Evolutionary conservation across 306 rosid genomes (phyloP), one percentile per base, ranked within the genome.

Genomic region (Lathyrus tuberosus): DNA sequence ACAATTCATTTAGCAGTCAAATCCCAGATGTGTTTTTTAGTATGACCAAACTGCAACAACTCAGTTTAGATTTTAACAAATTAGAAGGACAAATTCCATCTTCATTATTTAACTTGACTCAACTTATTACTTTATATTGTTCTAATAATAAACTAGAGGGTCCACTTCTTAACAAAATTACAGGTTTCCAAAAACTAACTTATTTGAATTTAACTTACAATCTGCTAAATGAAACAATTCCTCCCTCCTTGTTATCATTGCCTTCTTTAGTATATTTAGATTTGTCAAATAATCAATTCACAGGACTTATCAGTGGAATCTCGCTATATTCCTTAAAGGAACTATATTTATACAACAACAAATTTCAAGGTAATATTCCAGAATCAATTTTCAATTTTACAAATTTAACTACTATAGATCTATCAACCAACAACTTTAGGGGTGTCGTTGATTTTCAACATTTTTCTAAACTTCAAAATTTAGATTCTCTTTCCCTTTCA

Each of bases 191-290:
- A 4, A 30, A 30, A 4, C 53, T 65, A 43, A 43, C 24, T 42
- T 0, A 0, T 0, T 41, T 65, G 24, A 0, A 0, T 1, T 44
- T 65, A 7, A 0, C 0, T 3, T 2, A 14, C 15, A 65, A 65
- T 42, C 14, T 24, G 0, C 20, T 65, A 28, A 43, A 65, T 65
- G 70, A 15, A 13, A 65, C 57, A 26, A 28, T 65, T 65, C 58
- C 70, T 24, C 14, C 43, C 0, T 44, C 28, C 28, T 24, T 37
- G 14, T 44, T 65, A 8, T 65, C 70, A 8, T 46, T 65, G 41
- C 56, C 56, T 0, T 44, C 13, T 7, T 26, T 44, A 14, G 9
- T n/a, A 14, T 0, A 1, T 0, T 22, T 65, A 43, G 42, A 43
- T 26, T 24, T 65, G 9, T 44, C 70, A 44, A 37, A 5, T 38